Evolutionary conservation across 2,329 filamentous ascomycete genomes (phyloP).

Genomic region (Periconia digitata): DNA sequence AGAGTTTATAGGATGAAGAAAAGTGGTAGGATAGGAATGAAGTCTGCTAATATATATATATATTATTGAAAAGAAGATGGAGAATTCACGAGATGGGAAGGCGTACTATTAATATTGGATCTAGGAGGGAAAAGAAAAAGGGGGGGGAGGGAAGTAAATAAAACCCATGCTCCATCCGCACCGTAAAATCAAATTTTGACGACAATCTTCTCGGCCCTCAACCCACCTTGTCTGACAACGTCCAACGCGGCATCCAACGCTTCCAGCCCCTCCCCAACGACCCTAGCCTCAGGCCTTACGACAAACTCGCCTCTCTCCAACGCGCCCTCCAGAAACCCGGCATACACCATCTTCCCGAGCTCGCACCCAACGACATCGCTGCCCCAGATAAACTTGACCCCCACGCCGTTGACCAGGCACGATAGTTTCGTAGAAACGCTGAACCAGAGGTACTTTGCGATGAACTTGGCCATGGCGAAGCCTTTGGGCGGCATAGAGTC

Average conservation of each 20-base stretch:
- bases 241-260: not conserved
- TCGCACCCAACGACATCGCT: not conserved
- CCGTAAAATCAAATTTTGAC: not conserved
- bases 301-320: not conserved
- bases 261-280: not conserved
- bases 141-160: too few species aligned
- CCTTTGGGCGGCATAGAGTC: slow-evolving; percentile 7
- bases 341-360: not conserved
- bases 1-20: too few species aligned
- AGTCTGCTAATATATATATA: too few species aligned
- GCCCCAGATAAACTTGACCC: slow-evolving; percentile 10
- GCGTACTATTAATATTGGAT: too few species aligned
- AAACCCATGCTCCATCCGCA: too few species aligned
- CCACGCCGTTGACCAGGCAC: slow-evolving; percentile 11
- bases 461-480: slow-evolving; percentile 5
- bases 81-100: too few species aligned
- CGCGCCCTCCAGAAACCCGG: not conserved
- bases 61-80: too few species aligned
- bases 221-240: not conserved
- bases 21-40: too few species aligned
- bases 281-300: not conserved
- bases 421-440: slow-evolving; percentile 12
- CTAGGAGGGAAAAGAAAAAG: too few species aligned
- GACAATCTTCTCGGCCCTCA: not conserved
- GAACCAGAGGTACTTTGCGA: slow-evolving; percentile 8